Evolutionary conservation across 2,329 filamentous ascomycete genomes (phyloP), one percentile per base, ranked within the genome.

Genomic region (Paraconiothyrium brasiliense): DNA sequence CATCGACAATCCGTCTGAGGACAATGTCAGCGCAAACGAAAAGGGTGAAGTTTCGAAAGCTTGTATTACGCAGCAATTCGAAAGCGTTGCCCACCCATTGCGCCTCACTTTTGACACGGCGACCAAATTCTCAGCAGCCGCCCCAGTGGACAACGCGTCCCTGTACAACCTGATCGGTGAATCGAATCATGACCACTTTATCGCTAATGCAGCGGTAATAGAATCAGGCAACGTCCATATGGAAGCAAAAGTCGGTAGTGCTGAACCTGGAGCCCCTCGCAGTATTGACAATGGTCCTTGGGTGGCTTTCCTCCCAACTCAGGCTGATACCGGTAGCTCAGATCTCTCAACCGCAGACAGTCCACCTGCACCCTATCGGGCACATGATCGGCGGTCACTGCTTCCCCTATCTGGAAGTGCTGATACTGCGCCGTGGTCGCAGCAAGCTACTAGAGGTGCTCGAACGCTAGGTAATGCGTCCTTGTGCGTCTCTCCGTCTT

Each of bases 231-330:
- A 60, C 35, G 41, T 54, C 39, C 50, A 52, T 34, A 56, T 50
- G 34, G 61, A 30, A 35, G 48, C 39, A 39, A 47, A 30, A n/a
- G 39, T 51, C 39, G 57, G 58, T 46, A 54, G 67, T 32, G 47
- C 44, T 50, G 39, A 35, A 35, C 41, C 57, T 56, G 48, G 41
- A 54, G 46, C 27, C 35, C 39, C 64, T 59, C 37, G 32, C 47
- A 73, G 68, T 67, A 64, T 69, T 67, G 71, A 75, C 69, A 69
- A 72, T 46, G 63, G 67, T 46, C 62, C 64, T 30, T 76, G 74
- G 76, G 71, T 54, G 59, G 57, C 58, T 35, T 71, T 72, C 59
- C 49, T 76, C 34, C 65, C 60, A 56, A 67, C 69, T 56, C 57
- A 59, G 39, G 66, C 65, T 35, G 54, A 58, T 46, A 67, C 65